These are phyloP conservation scores for Globisporangium irregulare DNA, from an alignment of 352 stramenopile genomes.

Conservation along the genomic window DNA sequence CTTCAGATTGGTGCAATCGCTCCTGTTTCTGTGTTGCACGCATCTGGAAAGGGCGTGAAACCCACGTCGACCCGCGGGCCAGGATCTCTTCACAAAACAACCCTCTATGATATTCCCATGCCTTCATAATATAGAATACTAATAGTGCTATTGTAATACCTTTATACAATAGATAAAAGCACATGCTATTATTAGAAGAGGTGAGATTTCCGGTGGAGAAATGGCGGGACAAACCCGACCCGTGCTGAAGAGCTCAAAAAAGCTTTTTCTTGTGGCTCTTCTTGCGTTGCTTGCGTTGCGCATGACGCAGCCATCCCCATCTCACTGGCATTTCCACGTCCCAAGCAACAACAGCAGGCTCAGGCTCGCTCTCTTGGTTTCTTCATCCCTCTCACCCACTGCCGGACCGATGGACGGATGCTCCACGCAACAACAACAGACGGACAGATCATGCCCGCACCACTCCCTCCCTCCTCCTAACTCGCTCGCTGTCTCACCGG, in stretches of 20 bases:
- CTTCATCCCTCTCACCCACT: neutral
- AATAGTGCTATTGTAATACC: neutral
- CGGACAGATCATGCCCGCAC: neutral
- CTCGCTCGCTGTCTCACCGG: neutral
- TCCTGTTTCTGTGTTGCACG: neutral
- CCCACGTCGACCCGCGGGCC: neutral
- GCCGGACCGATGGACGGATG: neutral
- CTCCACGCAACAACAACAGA: neutral
- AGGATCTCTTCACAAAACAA: neutral
- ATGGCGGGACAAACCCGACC: neutral
- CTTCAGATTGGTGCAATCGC: neutral
- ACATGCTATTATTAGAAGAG: neutral
- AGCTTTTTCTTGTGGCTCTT: constrained; percentile 12
- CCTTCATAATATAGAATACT: neutral
- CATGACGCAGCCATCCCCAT: constrained; percentile 1
- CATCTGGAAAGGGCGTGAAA: neutral
- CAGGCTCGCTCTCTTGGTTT: neutral
- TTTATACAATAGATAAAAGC: neutral
- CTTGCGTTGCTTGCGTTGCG: neutral
- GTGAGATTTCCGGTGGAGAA: neutral
- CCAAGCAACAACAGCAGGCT: constrained; percentile 2
- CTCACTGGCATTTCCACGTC: constrained; percentile 1
- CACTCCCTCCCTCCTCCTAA: neutral
- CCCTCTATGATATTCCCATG: neutral
- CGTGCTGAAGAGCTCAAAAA: neutral